Percentiles rank a stretch among this genome's conserved stretches.
Evolutionary conservation across 805 yeast species (phyloP).

Genomic region (Kluyveromyces lactis): DNA sequence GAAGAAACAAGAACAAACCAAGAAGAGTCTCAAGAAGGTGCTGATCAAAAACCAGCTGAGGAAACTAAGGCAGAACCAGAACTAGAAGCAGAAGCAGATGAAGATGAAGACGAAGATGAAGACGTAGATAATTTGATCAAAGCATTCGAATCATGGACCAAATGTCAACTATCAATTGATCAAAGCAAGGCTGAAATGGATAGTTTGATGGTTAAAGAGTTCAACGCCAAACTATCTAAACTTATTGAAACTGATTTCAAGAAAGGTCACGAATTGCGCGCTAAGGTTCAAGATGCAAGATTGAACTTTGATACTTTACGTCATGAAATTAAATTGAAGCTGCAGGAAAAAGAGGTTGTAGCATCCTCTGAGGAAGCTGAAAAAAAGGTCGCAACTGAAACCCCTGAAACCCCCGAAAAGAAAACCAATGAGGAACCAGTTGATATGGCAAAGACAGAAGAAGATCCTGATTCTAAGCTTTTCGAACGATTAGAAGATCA

Average conservation of each 20-base stretch:
- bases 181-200: constrained; percentile 66
- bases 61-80: constrained; percentile 17
- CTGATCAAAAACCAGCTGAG: constrained; percentile 4
- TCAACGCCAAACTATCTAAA: constrained; percentile 48
- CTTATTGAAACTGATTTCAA: constrained; percentile 51
- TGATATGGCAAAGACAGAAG: constrained; percentile 7
- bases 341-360: constrained; percentile 17
- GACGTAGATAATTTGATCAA: constrained; percentile 41
- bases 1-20: constrained; percentile 14
- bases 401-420: constrained; percentile 2
- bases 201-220: constrained; percentile 46
- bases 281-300: constrained; percentile 62
- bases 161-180: constrained; percentile 53
- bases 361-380: not conserved
- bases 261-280: constrained; percentile 52
- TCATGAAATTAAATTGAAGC: constrained; percentile 39
- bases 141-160: constrained; percentile 41
- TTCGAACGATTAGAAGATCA: constrained; percentile 66
- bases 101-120: constrained; percentile 37
- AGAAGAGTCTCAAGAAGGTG: constrained; percentile 19
- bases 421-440: not conserved
- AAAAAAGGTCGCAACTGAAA: constrained; percentile 7
- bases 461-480: constrained; percentile 31
- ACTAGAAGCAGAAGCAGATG: constrained; percentile 27
- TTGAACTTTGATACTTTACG: constrained; percentile 62